These are phyloP conservation scores for Geopyxis carbonaria DNA, from an alignment of 495 filamentous ascomycete species.

Conservation along the genomic window DNA sequence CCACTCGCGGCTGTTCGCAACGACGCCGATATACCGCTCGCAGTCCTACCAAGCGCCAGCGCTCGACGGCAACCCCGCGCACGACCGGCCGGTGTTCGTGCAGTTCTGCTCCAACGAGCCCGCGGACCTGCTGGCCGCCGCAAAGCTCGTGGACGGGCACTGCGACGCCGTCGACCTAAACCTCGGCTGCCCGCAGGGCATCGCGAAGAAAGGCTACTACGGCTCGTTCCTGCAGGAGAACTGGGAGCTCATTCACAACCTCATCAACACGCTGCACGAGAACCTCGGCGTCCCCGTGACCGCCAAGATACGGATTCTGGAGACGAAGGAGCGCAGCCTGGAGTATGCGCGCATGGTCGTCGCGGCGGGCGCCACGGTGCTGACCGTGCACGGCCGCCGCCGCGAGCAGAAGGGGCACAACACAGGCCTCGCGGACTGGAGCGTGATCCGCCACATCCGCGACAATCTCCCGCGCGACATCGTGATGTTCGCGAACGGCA, in stretches of 20 bases:
- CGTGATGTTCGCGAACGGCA: conserved; percentile 93
- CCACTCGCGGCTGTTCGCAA: conserved; percentile 68
- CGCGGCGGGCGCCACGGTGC: conserved; percentile 72
- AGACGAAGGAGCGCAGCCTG: conserved; percentile 69
- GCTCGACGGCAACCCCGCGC: conserved; percentile 68
- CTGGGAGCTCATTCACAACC: conserved; percentile 55
- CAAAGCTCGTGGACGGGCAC: conserved; percentile 55
- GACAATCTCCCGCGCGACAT: conserved; percentile 70
- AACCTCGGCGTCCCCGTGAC: conserved; percentile 63
- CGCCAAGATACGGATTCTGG: conserved; percentile 84
- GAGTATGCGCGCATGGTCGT: conserved; percentile 82
- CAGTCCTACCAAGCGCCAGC: conserved; percentile 47
- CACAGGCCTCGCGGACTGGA: conserved; percentile 89
- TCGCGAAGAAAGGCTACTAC: conserved; percentile 77
- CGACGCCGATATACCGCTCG: conserved; percentile 55
- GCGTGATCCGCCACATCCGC: conserved; percentile 58
- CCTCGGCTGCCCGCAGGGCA: conserved; percentile 94
- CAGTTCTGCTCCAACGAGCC: conserved; percentile 94
- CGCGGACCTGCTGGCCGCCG: conserved; percentile 56
- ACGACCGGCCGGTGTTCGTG: conserved; percentile 80
- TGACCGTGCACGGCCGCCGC: conserved; percentile 77
- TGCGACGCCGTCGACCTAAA: conserved; percentile 96
- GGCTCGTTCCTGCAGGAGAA: conserved; percentile 92
- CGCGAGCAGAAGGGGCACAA: conserved; percentile 93
- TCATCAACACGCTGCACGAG: conserved; percentile 62